Evolutionary conservation across 345 rosid species (phyloP).

Genomic region (Nephelium lappaceum): DNA sequence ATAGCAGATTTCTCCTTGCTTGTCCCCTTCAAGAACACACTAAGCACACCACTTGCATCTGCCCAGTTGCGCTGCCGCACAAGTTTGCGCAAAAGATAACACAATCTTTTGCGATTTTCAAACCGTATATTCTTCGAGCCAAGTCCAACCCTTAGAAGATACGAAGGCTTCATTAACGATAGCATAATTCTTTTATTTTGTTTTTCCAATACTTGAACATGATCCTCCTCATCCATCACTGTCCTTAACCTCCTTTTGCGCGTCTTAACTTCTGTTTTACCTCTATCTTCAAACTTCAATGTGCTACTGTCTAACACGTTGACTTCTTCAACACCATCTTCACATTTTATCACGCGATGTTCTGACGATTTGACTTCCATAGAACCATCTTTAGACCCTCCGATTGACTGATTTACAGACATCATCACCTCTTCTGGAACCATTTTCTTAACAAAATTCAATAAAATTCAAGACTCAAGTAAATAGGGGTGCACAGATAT

Average conservation of each 20-base stretch:
- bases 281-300: background rate
- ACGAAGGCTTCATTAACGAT: conserved; percentile 56
- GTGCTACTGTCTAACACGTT: background rate
- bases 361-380: background rate
- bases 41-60: conserved; percentile 68
- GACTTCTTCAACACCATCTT: background rate
- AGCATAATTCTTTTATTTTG: conserved; percentile 37
- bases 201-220: conserved; percentile 12
- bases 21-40: conserved; percentile 61
- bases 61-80: conserved; percentile 58
- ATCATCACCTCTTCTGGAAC: background rate
- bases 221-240: background rate
- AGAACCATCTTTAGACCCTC: background rate
- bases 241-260: conserved; percentile 21
- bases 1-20: conserved; percentile 39
- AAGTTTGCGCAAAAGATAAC: conserved; percentile 45
- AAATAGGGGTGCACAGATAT: too few species aligned
- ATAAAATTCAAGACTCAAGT: too few species aligned
- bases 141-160: conserved; percentile 38
- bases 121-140: conserved; percentile 34
- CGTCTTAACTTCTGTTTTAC: conserved; percentile 10
- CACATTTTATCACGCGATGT: background rate
- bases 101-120: conserved; percentile 44
- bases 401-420: background rate
- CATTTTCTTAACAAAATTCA: background rate